A percentile compares a stretch with the other conserved stretches of the same genome.
phyloP scores from a whole-genome alignment of 257 asterid species.

The Pogostemon cablin region DNA sequence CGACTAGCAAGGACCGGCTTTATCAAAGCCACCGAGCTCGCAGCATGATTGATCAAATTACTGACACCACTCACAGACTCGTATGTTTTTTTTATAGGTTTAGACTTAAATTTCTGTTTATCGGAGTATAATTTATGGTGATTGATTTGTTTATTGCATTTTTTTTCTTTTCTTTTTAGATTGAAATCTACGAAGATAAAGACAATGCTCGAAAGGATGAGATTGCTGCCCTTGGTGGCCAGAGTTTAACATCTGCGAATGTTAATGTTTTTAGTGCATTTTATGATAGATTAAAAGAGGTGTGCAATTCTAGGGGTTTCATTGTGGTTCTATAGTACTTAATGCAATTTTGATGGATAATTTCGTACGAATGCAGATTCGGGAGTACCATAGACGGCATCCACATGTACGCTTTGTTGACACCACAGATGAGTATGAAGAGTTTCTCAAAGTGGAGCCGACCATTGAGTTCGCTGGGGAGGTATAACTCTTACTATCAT shows the following conservation, averaged over 20 bases:
- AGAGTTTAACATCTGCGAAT: conserved; percentile 76
- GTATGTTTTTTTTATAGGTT: conserved; percentile 33
- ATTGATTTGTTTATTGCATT: conserved; percentile 20
- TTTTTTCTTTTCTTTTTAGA: conserved; percentile 35
- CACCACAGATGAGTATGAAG: conserved; percentile 81
- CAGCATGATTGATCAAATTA: conserved; percentile 80
- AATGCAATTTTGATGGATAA: neutral
- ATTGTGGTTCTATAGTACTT: neutral
- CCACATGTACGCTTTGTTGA: conserved; percentile 86
- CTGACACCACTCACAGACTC: conserved; percentile 64
- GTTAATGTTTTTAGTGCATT: conserved; percentile 89
- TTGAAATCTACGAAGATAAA: conserved; percentile 83
- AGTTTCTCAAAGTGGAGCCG: conserved; percentile 88
- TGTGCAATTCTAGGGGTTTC: conserved; percentile 31
- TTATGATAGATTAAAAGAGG: conserved; percentile 93
- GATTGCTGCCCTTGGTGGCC: conserved; percentile 97
- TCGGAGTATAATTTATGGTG: neutral
- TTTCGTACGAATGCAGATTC: conserved; percentile 54
- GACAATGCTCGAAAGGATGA: conserved; percentile 92
- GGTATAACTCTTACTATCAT: conserved; percentile 42
- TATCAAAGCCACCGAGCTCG: conserved; percentile 94
- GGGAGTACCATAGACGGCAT: conserved; percentile 92
- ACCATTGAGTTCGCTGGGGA: conserved; percentile 89
- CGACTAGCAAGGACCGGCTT: conserved; percentile 80
- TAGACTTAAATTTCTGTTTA: neutral